Percentiles rank a stretch among this genome's conserved stretches.
These are phyloP conservation scores for Wickerhamiella dianesei DNA, from an alignment of 805 yeast species.

Conservation along the genomic window DNA sequence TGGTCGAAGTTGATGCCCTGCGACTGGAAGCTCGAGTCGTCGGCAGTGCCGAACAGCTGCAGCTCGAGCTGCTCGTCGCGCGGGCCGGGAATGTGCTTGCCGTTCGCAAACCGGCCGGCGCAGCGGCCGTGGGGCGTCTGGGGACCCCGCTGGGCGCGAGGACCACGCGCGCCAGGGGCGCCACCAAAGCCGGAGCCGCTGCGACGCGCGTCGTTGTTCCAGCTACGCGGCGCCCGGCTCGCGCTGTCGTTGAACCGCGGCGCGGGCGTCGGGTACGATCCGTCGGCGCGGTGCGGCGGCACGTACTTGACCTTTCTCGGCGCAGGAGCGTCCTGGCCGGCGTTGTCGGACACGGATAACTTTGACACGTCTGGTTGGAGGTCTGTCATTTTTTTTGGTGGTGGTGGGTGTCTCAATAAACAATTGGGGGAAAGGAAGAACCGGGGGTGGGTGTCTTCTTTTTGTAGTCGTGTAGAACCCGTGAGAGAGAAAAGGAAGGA, in stretches of 20 bases:
- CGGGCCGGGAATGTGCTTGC: slow-evolving; percentile 74
- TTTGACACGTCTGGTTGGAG: background rate
- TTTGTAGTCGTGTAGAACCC: background rate
- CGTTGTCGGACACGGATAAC: background rate
- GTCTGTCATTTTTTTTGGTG: background rate
- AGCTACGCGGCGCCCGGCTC: slow-evolving; percentile 25
- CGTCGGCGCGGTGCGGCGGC: slow-evolving; percentile 37
- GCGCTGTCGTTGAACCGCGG: slow-evolving; percentile 17
- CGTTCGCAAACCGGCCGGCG: slow-evolving; percentile 69
- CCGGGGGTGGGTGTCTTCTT: too few relatives aligned
- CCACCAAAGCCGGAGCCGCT: slow-evolving; percentile 24
- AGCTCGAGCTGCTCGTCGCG: slow-evolving; percentile 55
- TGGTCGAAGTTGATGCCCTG: slow-evolving; percentile 98
- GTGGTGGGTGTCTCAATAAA: background rate
- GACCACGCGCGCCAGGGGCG: slow-evolving; percentile 24
- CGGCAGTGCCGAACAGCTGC: slow-evolving; percentile 71
- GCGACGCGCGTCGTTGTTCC: slow-evolving; percentile 22
- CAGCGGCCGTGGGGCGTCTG: slow-evolving; percentile 14
- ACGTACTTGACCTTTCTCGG: slow-evolving; percentile 31
- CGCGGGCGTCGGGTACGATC: slow-evolving; percentile 17
- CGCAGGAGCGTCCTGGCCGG: slow-evolving; percentile 10
- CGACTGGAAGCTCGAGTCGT: slow-evolving; percentile 62
- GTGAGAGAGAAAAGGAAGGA: background rate
- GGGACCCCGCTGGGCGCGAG: slow-evolving; percentile 32
- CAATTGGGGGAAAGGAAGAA: too few relatives aligned